phyloP scores from a whole-genome alignment of 2,329 filamentous ascomycete genomes.

The Aspergillus flavus region DNA sequence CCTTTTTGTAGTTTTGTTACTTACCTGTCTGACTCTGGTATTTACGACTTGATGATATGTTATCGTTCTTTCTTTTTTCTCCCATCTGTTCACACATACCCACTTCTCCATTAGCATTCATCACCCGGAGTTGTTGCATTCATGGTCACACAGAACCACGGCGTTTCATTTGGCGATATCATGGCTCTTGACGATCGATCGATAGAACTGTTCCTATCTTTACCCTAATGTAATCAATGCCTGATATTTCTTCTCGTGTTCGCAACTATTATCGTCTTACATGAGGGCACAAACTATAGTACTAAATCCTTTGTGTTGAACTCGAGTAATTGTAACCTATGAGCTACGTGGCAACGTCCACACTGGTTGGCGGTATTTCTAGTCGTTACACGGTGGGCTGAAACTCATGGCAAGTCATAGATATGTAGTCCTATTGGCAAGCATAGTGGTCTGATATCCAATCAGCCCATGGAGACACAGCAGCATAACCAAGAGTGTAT shows the following conservation, averaged over 20 bases:
- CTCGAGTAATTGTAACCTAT: too few species aligned
- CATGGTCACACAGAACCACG: not conserved
- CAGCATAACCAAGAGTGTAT: not conserved
- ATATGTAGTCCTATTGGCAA: not conserved
- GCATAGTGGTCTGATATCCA: not conserved
- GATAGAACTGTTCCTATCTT: not conserved
- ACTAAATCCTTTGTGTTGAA: not conserved
- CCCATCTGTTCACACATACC: not conserved
- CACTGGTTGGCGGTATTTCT: too few species aligned
- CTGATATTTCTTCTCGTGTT: not conserved
- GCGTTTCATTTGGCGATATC: not conserved
- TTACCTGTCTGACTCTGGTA: not conserved
- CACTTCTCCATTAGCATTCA: not conserved
- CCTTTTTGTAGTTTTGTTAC: constrained; percentile 8
- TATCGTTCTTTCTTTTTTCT: not conserved
- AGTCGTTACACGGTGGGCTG: not conserved
- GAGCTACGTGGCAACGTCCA: too few species aligned
- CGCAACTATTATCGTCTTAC: not conserved
- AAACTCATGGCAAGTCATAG: not conserved
- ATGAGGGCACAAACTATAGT: not conserved
- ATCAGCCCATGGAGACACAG: not conserved
- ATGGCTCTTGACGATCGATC: not conserved
- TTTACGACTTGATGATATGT: not conserved
- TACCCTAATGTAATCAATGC: not conserved
- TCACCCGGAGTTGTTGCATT: not conserved